Evolutionary conservation across 495 filamentous ascomycete species (phyloP).

Genomic region (Tuber melanosporum): DNA sequence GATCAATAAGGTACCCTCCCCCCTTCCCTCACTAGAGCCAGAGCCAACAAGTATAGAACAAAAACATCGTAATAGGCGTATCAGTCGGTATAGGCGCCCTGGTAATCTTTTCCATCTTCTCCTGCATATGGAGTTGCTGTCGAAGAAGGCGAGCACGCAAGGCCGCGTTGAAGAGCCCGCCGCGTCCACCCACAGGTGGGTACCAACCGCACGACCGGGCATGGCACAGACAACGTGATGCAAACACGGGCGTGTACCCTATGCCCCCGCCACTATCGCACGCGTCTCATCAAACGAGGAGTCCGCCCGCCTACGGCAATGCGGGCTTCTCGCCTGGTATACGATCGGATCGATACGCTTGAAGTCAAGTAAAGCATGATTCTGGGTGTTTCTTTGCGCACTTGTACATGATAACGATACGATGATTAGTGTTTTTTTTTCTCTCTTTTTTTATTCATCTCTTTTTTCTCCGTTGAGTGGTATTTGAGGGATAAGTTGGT

Average conservation of each 20-base stretch:
- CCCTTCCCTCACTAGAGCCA: not conserved
- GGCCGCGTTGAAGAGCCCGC: constrained; percentile 28
- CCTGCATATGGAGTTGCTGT: constrained; percentile 56
- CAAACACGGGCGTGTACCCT: constrained; percentile 14
- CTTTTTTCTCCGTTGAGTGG: constrained; percentile 2
- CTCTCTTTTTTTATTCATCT: not conserved
- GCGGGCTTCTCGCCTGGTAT: constrained; percentile 13
- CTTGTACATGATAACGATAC: constrained; percentile 10
- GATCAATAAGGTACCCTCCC: constrained; percentile 47
- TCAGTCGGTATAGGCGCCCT: constrained; percentile 60
- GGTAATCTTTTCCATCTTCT: constrained; percentile 55
- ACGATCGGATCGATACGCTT: constrained; percentile 25
- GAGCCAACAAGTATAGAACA: constrained; percentile 48
- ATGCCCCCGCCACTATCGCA: constrained; percentile 15
- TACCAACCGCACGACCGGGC: constrained; percentile 20
- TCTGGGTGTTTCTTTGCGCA: constrained; percentile 43
- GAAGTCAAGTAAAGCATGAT: constrained; percentile 17
- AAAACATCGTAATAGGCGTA: constrained; percentile 70
- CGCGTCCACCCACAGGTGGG: constrained; percentile 20
- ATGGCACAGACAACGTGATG: constrained; percentile 19
- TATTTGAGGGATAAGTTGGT: not conserved
- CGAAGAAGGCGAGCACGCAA: constrained; percentile 42
- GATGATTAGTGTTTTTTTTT: constrained; percentile 6
- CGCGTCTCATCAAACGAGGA: constrained; percentile 12
- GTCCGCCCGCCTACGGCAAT: constrained; percentile 10